phyloP scores from a whole-genome alignment of 108 stramenopile genomes.

The Nitzschia sp. region DNA sequence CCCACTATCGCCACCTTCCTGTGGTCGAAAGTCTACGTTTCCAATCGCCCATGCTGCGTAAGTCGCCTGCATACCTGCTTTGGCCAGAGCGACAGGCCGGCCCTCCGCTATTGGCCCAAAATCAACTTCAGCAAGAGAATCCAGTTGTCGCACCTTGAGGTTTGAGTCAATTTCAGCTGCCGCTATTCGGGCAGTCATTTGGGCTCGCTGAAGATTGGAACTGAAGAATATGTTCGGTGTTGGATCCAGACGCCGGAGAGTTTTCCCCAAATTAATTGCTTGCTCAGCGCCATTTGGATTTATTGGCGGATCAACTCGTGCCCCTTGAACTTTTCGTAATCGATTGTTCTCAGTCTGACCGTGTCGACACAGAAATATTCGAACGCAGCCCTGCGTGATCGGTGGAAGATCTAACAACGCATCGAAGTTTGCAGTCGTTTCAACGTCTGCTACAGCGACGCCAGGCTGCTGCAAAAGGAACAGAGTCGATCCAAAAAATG shows the following conservation, averaged over 20 bases:
- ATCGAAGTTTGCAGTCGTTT: slow-evolving; percentile 38
- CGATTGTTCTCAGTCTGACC: slow-evolving; percentile 86
- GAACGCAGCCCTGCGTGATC: slow-evolving; percentile 42
- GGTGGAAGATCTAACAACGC: slow-evolving; percentile 72
- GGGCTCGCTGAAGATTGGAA: slow-evolving; percentile 53
- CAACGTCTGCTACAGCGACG: slow-evolving; percentile 10
- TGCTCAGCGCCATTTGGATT: slow-evolving; percentile 54
- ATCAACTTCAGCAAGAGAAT: slow-evolving; percentile 65
- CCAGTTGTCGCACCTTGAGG: slow-evolving; percentile 20
- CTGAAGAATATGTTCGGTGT: slow-evolving; percentile 44
- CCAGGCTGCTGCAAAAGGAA: neutral
- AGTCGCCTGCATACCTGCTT: slow-evolving; percentile 50
- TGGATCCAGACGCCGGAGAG: slow-evolving; percentile 37
- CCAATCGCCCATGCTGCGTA: slow-evolving; percentile 70
- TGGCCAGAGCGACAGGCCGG: slow-evolving; percentile 42
- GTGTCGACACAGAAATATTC: slow-evolving; percentile 81
- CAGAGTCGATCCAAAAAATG: neutral
- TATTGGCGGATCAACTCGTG: slow-evolving; percentile 62
- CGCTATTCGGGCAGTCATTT: slow-evolving; percentile 60
- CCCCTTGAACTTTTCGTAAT: slow-evolving; percentile 68
- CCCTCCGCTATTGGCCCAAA: slow-evolving; percentile 71
- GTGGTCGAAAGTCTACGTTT: slow-evolving; percentile 50
- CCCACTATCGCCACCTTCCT: slow-evolving; percentile 67
- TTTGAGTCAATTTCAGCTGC: slow-evolving; percentile 9
- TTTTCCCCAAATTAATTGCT: slow-evolving; percentile 49